Evolutionary conservation across 208 protist genomes (phyloP).

Genomic region (Acanthamoeba lenticulata): DNA sequence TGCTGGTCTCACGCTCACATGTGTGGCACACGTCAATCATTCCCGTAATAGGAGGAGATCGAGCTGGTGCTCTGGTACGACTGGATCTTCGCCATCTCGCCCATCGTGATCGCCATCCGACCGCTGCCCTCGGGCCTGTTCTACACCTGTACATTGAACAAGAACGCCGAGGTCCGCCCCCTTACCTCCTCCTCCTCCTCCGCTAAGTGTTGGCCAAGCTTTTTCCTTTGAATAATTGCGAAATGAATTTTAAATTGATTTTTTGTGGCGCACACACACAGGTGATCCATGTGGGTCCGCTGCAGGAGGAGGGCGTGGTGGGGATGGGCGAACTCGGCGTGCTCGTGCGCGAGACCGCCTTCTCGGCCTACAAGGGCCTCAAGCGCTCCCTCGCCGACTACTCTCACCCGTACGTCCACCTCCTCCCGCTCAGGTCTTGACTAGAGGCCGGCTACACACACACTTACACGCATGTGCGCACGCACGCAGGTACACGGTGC

Average conservation of each 20-base stretch:
- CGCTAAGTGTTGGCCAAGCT: not conserved
- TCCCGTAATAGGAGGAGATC: conserved; percentile 22
- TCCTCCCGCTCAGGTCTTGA: not conserved
- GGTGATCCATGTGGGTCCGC: conserved; percentile 6
- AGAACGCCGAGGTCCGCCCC: not conserved
- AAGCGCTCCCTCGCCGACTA: not conserved
- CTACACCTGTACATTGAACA: conserved; percentile 3
- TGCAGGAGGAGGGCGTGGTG: conserved; percentile 25
- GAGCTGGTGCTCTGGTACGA: not conserved
- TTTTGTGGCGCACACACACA: not conserved
- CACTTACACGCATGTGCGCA: not conserved
- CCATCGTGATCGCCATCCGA: not conserved
- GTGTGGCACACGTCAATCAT: not conserved
- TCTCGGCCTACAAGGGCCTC: conserved; percentile 22
- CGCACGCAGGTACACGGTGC: not conserved
- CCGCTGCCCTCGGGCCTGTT: conserved; percentile 41
- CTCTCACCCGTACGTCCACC: not conserved
- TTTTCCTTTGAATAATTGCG: not conserved
- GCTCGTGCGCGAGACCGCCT: conserved; percentile 31
- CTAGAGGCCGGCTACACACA: not conserved
- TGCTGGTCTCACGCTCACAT: too few relatives aligned
- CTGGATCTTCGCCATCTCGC: not conserved
- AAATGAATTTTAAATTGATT: not conserved
- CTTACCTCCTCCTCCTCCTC: not conserved
- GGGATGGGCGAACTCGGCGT: not conserved